Percentiles rank a stretch among this genome's conserved stretches.
phyloP scores from a whole-genome alignment of 805 yeast genomes.

The Millerago galiae region DNA sequence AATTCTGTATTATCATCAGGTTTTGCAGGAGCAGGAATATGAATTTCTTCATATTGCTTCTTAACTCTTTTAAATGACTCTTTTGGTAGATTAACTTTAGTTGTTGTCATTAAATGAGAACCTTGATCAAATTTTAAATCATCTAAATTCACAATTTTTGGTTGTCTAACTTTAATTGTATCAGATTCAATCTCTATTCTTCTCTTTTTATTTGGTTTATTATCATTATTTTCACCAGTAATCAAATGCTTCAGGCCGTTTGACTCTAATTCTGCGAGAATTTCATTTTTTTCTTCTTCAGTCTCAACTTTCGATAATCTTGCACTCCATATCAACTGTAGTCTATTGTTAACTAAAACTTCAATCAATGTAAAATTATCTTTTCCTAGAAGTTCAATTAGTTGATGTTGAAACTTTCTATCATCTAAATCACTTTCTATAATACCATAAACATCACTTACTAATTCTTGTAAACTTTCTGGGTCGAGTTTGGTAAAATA shows the following conservation, averaged over 20 bases:
- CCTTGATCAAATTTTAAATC: constrained; percentile 67
- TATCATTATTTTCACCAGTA: constrained; percentile 24
- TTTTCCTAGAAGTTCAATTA: constrained; percentile 46
- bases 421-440: constrained; percentile 32
- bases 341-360: constrained; percentile 43
- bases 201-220: constrained; percentile 22
- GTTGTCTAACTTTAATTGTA: constrained; percentile 25
- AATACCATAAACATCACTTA: constrained; percentile 33
- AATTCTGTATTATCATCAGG: constrained; percentile 36
- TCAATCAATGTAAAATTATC: constrained; percentile 46
- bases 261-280: constrained; percentile 39
- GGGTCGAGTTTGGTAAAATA: constrained; percentile 31
- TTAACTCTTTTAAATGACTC: constrained; percentile 77
- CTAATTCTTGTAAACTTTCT: constrained; percentile 32
- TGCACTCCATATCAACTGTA: constrained; percentile 48
- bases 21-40: constrained; percentile 77
- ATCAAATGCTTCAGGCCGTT: constrained; percentile 36
- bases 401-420: constrained; percentile 45
- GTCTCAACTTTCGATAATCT: constrained; percentile 33
- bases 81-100: constrained; percentile 68
- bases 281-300: constrained; percentile 28
- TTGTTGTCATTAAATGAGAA: constrained; percentile 55
- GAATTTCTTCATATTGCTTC: constrained; percentile 78
- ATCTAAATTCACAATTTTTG: constrained; percentile 57
- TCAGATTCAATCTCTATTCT: constrained; percentile 12